Conservation (phyloP, 495 filamentous ascomycete species). For the Cercophora scortea region DNA sequence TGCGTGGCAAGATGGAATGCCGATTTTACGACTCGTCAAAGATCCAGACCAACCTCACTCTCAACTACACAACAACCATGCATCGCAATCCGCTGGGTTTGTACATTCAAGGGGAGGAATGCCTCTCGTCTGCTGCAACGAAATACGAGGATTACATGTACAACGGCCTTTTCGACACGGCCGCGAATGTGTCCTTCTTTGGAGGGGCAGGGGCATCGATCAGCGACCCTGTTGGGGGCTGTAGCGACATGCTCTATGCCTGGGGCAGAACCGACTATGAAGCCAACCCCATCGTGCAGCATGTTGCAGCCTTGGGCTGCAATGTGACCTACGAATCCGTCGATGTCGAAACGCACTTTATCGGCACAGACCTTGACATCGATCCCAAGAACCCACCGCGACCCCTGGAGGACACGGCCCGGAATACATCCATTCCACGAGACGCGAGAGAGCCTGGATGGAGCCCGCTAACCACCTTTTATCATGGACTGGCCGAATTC, state of each 20-base stretch:
- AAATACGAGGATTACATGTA: neutral
- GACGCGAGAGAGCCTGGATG: too few relatives aligned
- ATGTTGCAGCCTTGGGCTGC: constrained; percentile 10
- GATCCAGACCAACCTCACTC: constrained; percentile 8
- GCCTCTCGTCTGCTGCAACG: too few relatives aligned
- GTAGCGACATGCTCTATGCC: neutral
- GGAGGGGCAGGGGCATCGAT: neutral
- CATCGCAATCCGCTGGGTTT: neutral
- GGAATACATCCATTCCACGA: neutral
- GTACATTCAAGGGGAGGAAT: neutral
- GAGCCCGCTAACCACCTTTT: neutral
- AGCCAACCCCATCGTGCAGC: neutral
- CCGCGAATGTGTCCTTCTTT: neutral
- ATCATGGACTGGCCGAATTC: neutral
- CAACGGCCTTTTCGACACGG: neutral
- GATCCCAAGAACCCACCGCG: constrained; percentile 3
- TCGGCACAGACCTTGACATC: constrained; percentile 10
- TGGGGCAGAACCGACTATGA: neutral
- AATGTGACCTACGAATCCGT: constrained; percentile 13
- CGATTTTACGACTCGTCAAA: constrained; percentile 1
- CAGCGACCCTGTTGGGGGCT: neutral
- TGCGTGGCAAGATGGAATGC: constrained; percentile 3
- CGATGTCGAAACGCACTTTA: constrained; percentile 10
- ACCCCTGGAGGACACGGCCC: constrained; percentile 5
- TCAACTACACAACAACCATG: neutral